phyloP scores from a whole-genome alignment of 345 rosid genomes.

The Syzygium grande region DNA sequence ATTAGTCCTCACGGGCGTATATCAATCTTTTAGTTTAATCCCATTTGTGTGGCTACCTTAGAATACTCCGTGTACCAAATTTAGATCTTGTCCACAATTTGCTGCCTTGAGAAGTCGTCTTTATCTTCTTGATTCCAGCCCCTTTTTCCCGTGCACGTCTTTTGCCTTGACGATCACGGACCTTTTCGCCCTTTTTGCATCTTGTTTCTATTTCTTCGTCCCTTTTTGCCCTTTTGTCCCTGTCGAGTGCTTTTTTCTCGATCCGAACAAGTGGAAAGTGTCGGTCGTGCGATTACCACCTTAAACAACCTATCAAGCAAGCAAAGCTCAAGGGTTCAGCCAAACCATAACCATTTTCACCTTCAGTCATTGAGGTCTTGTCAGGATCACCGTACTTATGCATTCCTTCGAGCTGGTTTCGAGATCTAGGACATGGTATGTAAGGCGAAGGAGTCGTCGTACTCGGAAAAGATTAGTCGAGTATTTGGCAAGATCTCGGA shows the following conservation, averaged over 20 bases:
- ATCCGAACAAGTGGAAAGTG: background rate
- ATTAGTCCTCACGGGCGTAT: too few species aligned
- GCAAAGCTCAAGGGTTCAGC: background rate
- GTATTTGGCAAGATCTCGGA: background rate
- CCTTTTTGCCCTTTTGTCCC: background rate
- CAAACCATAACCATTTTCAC: background rate
- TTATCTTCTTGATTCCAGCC: background rate
- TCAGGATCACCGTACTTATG: background rate
- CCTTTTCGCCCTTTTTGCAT: background rate
- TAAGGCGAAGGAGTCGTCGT: background rate
- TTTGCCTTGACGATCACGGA: background rate
- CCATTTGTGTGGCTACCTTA: too few species aligned
- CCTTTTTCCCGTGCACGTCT: background rate
- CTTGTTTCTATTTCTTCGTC: background rate
- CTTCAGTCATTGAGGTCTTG: background rate
- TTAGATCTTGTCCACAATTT: background rate
- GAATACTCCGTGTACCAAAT: too few species aligned
- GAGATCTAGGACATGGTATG: background rate
- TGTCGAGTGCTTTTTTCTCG: background rate
- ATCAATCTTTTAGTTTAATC: background rate
- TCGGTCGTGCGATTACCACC: background rate
- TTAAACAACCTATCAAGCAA: background rate
- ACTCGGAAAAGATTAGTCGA: background rate
- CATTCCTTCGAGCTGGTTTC: background rate
- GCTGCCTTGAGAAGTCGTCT: background rate